These are phyloP conservation scores for Talaromyces sp. DNA, from an alignment of 2,329 filamentous ascomycete species.

Conservation along the genomic window DNA sequence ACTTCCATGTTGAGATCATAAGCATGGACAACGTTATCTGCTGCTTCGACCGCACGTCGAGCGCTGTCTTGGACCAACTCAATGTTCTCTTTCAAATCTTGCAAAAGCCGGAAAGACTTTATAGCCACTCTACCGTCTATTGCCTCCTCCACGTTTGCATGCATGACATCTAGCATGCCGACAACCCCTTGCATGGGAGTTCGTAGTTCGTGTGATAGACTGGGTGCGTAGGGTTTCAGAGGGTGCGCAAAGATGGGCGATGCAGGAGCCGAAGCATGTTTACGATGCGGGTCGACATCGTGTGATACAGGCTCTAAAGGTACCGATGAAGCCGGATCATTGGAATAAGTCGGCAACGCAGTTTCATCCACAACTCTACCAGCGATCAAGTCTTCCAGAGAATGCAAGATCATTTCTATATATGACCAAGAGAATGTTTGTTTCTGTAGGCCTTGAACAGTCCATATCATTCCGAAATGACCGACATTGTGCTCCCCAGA, in stretches of 20 bases:
- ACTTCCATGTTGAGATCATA: slow-evolving; percentile 73
- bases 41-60: slow-evolving; percentile 67
- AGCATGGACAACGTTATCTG: slow-evolving; percentile 71
- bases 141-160: slow-evolving; percentile 66
- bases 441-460: slow-evolving; percentile 55
- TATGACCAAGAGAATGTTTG: slow-evolving; percentile 62
- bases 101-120: slow-evolving; percentile 54
- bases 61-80: slow-evolving; percentile 72
- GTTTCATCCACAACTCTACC: slow-evolving; percentile 55
- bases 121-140: slow-evolving; percentile 51
- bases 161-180: slow-evolving; percentile 74
- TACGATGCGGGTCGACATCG: slow-evolving; percentile 26
- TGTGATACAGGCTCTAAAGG: slow-evolving; percentile 11
- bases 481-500: slow-evolving; percentile 59
- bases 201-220: slow-evolving; percentile 66
- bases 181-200: slow-evolving; percentile 75
- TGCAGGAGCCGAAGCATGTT: slow-evolving; percentile 54
- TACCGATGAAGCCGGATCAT: slow-evolving; percentile 21
- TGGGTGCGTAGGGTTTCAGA: slow-evolving; percentile 68
- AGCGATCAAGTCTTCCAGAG: slow-evolving; percentile 64
- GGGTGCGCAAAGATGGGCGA: slow-evolving; percentile 59
- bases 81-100: slow-evolving; percentile 64
- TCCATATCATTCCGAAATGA: slow-evolving; percentile 72
- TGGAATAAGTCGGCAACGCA: slow-evolving; percentile 40
- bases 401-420: slow-evolving; percentile 65